Conservation (phyloP, 345 rosid genomes). For the Adansonia digitata region DNA sequence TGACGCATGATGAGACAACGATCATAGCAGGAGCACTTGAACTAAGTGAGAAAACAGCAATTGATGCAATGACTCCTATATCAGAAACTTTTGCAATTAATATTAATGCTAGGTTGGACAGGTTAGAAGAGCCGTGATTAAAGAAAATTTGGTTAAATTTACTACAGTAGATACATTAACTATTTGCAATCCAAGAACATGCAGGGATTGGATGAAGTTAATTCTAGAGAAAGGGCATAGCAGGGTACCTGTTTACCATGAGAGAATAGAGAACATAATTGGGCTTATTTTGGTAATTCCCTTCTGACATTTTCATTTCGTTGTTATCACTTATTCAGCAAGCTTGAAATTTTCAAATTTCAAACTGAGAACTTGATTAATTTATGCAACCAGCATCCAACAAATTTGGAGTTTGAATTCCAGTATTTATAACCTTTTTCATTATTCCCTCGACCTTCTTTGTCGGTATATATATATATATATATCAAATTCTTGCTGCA, state of each 20-base stretch:
- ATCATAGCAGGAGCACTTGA: conserved; percentile 66
- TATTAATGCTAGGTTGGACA: conserved; percentile 51
- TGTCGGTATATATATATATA: too few relatives aligned
- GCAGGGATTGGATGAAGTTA: conserved; percentile 48
- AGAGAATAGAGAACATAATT: conserved; percentile 52
- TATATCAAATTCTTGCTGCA: too few relatives aligned
- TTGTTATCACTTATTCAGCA: too few relatives aligned
- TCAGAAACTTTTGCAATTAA: conserved; percentile 52
- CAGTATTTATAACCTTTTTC: too few relatives aligned
- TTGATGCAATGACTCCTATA: conserved; percentile 64
- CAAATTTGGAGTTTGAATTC: too few relatives aligned
- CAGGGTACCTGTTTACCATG: conserved; percentile 61
- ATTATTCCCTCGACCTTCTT: too few relatives aligned
- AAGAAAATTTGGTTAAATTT: background rate
- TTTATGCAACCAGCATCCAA: too few relatives aligned
- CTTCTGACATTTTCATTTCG: too few relatives aligned
- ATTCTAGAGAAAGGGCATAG: conserved; percentile 69
- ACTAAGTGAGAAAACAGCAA: conserved; percentile 51
- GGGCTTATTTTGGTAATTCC: conserved; percentile 53
- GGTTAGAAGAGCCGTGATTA: conserved; percentile 21
- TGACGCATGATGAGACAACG: conserved; percentile 67
- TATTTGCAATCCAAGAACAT: conserved; percentile 1
- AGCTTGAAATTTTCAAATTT: too few relatives aligned
- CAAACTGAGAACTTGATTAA: too few relatives aligned
- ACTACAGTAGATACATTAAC: background rate